phyloP scores from a whole-genome alignment of 768 basidiomycete genomes.

The Suillus weaverae region DNA sequence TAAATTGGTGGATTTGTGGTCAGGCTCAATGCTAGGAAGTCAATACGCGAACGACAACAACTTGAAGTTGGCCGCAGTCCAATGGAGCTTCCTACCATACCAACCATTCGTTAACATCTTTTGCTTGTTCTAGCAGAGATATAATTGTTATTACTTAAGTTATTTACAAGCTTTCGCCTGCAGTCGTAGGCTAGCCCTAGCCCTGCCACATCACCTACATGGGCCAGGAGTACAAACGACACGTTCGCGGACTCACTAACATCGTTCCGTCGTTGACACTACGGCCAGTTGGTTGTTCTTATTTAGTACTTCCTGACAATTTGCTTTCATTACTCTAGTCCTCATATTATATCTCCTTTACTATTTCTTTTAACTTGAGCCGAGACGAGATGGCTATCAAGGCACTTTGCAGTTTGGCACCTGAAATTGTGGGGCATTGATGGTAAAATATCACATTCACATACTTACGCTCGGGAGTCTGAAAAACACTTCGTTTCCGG shows the following conservation, averaged over 20 bases:
- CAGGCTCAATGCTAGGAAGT: conserved; percentile 12
- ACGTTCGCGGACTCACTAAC: background rate
- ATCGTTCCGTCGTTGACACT: background rate
- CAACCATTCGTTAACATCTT: conserved; percentile 12
- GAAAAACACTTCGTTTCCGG: background rate
- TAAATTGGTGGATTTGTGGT: background rate
- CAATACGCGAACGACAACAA: conserved; percentile 18
- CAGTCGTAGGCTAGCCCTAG: background rate
- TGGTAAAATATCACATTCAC: background rate
- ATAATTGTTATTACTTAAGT: background rate
- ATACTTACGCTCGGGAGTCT: background rate
- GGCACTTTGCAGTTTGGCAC: background rate
- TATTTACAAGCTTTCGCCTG: background rate
- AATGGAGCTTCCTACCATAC: conserved; percentile 21
- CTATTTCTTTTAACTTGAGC: background rate
- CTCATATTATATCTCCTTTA: background rate
- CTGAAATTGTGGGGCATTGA: background rate
- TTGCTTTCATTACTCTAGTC: background rate
- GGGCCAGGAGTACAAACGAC: background rate
- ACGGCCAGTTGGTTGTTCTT: background rate
- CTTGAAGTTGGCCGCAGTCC: background rate
- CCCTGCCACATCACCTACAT: too few relatives aligned
- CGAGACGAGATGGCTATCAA: background rate
- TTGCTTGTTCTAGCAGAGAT: background rate
- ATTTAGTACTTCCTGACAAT: background rate